Evolutionary conservation across 1,284 basidiomycete species (phyloP), one percentile per base, ranked within the genome.

Genomic region (Earliella scabrosa): DNA sequence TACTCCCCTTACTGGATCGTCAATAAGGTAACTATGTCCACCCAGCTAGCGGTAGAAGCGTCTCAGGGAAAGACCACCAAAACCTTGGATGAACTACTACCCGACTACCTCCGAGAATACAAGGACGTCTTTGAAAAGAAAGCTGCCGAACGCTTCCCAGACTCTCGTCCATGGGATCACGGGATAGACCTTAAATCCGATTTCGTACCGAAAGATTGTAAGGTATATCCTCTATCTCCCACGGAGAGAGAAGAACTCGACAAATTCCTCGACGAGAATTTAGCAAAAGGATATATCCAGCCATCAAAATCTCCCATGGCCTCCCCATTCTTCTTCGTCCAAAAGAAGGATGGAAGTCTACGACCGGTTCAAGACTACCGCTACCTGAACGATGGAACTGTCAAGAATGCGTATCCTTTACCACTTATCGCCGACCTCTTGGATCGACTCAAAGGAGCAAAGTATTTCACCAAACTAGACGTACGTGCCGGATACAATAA

Each of bases 281-380:
- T 38, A 2, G 32, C 16, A 9, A 44, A 45, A n/a, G 50, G 61
- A 9, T 52, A 41, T 4, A 66, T 64, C 13, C 26, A 47, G 2
- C 23, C 13, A 7, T 66, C 66, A 1, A 61, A 53, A 14, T 62
- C 66, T 1, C 59, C 60, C 2, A 53, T 65, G 4, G 68, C 55
- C 0, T 58, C 72, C 0, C 71, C 73, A 0, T 63, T 75, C 26
- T 64, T n/a, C n/a, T n/a, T n/a, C n/a, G n/a, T n/a, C n/a, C n/a
- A n/a, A n/a, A n/a, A n/a, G n/a, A n/a, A n/a, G 54, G 73, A 76
- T 54, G 68, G 70, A 14, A 48, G 34, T 21, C 46, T 48, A 9
- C 11, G 46, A 18, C 46, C 65, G 0, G 9, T 41, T 0, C 34
- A 23, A 1, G 36, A 67, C 3, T 36, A 39, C 4, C 67, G 66